Percentiles rank a stretch among this genome's conserved stretches.
Evolutionary conservation across 176 grass and related monocot species (phyloP).

Genomic region (Phoenix roebelenii): DNA sequence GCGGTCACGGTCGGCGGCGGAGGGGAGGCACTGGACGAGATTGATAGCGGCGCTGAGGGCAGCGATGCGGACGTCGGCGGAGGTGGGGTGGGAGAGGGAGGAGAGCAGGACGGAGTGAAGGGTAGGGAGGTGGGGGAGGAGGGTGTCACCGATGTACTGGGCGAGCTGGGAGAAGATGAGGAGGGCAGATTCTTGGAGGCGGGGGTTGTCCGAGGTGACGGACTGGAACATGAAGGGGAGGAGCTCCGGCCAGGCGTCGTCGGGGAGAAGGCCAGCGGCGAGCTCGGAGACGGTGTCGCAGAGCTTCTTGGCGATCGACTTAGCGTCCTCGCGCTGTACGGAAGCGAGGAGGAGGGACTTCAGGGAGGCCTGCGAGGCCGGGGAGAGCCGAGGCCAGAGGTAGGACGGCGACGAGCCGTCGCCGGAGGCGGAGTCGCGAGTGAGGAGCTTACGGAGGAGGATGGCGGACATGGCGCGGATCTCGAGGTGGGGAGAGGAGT

Average conservation of each 20-base stretch:
- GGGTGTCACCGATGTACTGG: conserved; percentile 58
- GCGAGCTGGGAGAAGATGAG: conserved; percentile 72
- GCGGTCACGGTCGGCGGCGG: conserved; percentile 59
- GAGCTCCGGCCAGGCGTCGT: conserved; percentile 60
- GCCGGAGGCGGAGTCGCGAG: conserved; percentile 21
- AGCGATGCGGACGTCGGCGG: conserved; percentile 82
- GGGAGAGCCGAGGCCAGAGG: conserved; percentile 66
- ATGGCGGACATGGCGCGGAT: conserved; percentile 61
- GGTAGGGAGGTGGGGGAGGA: conserved; percentile 64
- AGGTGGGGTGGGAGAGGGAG: conserved; percentile 57
- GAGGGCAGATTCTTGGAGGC: conserved; percentile 77
- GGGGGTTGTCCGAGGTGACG: conserved; percentile 33
- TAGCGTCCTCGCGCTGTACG: conserved; percentile 52
- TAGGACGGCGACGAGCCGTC: conserved; percentile 1
- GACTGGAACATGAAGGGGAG: conserved; percentile 83
- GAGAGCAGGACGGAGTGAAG: conserved; percentile 67
- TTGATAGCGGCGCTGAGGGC: conserved; percentile 64
- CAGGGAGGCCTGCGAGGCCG: conserved; percentile 34
- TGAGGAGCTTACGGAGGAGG: conserved; percentile 77
- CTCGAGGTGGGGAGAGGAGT: conserved; percentile 29
- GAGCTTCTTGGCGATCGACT: conserved; percentile 81
- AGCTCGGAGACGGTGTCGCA: conserved; percentile 86
- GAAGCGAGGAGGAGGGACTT: conserved; percentile 56
- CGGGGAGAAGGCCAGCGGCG: conserved; percentile 55
- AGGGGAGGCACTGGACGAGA: conserved; percentile 77